Conservation (phyloP, 2,329 filamentous ascomycete species). For the Talaromyces sp. region DNA sequence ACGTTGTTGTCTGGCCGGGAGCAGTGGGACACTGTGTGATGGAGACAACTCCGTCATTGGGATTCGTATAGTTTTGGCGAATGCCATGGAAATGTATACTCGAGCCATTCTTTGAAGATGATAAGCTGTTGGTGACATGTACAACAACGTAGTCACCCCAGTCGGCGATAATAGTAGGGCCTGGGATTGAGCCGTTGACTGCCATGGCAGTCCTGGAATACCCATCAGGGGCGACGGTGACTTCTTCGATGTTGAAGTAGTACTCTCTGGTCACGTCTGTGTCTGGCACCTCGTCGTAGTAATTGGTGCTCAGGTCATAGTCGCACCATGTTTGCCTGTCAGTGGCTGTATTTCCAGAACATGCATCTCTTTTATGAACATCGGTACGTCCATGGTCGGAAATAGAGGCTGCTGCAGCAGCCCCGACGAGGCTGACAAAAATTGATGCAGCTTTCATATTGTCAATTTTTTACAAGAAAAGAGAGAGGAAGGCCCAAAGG, state of each 20-base stretch:
- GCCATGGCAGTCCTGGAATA: conserved; percentile 20
- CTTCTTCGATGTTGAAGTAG: conserved; percentile 21
- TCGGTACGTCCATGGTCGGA: neutral
- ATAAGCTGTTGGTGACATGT: conserved; percentile 20
- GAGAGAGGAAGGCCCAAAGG: neutral
- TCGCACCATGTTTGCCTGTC: conserved; percentile 7
- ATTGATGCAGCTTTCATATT: neutral
- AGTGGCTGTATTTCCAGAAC: conserved; percentile 2
- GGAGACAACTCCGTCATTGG: conserved; percentile 26
- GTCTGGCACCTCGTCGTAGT: conserved; percentile 12
- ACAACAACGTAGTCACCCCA: conserved; percentile 28
- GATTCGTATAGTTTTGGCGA: conserved; percentile 25
- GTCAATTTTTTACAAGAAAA: neutral
- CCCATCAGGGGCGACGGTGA: conserved; percentile 24
- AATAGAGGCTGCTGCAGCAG: neutral
- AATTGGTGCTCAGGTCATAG: conserved; percentile 9
- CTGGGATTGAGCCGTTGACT: conserved; percentile 29
- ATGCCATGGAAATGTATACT: conserved; percentile 27
- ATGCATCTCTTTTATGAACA: neutral
- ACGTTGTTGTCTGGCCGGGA: conserved; percentile 30
- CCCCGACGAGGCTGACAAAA: neutral
- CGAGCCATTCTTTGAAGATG: conserved; percentile 7
- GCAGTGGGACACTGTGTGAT: conserved; percentile 38
- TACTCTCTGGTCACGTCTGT: conserved; percentile 26
- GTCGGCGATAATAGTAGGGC: conserved; percentile 28